A percentile compares a stretch with the other conserved stretches of the same genome.
Evolutionary conservation across 176 grass and related monocot species (phyloP).

Genomic region (Musa schizocarpa): DNA sequence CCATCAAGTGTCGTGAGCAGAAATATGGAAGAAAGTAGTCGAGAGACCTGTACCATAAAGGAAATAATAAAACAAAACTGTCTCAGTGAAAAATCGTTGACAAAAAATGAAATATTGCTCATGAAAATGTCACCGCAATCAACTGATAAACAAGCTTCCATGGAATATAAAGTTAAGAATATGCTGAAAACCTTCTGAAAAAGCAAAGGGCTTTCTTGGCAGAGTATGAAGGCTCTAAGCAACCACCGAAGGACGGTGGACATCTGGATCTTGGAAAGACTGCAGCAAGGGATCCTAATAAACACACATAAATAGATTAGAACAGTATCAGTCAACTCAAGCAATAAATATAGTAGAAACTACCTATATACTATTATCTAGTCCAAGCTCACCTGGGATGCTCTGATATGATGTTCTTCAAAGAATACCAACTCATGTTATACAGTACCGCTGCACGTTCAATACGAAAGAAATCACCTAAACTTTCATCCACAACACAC

Average conservation of each 20-base stretch:
- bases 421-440: constrained; percentile 54
- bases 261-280: constrained; percentile 45
- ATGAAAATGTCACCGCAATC: constrained; percentile 12
- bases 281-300: constrained; percentile 48
- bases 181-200: constrained; percentile 51
- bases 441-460: constrained; percentile 66
- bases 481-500: constrained; percentile 38
- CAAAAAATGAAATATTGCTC: constrained; percentile 3
- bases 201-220: constrained; percentile 50
- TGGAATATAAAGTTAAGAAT: constrained; percentile 1
- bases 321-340: background rate
- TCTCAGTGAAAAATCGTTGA: background rate
- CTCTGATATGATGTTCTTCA: constrained; percentile 51
- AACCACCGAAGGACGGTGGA: constrained; percentile 51
- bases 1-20: constrained; percentile 55
- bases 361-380: background rate
- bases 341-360: background rate
- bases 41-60: constrained; percentile 46
- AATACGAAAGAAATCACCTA: constrained; percentile 34
- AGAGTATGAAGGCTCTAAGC: constrained; percentile 69
- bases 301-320: constrained; percentile 11
- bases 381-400: constrained; percentile 41
- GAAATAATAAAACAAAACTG: constrained; percentile 12
- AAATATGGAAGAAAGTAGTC: constrained; percentile 57
- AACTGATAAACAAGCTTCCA: background rate